phyloP scores from a whole-genome alignment of 1,139 yeast genomes.

The Spencermartinsiella ligniputridi region DNA sequence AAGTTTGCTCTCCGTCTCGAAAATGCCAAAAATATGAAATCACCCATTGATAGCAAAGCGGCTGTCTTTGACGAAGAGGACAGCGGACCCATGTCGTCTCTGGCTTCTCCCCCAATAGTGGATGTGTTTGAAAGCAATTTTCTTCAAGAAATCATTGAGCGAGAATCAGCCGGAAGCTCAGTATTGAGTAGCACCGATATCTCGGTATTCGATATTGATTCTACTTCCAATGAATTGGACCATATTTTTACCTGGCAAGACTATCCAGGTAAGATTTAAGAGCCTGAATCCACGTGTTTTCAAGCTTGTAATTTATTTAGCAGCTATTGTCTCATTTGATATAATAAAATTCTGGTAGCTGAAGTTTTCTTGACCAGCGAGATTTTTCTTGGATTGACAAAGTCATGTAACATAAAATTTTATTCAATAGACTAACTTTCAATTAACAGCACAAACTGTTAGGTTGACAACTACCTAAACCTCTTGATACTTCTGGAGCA shows the following conservation, averaged over 20 bases:
- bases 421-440: no score
- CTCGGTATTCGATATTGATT: constrained; percentile 2
- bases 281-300: no score
- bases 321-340: no score
- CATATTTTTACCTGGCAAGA: constrained; percentile 12
- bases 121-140: constrained; percentile 6
- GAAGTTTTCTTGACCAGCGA: no score
- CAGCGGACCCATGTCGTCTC: constrained; percentile 3
- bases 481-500: not conserved
- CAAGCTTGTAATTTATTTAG: no score
- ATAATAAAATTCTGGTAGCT: no score
- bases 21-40: constrained; percentile 6
- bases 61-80: constrained; percentile 9
- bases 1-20: constrained; percentile 9
- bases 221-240: constrained; percentile 8
- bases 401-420: no score
- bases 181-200: not conserved
- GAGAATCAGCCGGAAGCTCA: no score
- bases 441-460: no score
- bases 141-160: constrained; percentile 5
- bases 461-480: not conserved
- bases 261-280: constrained; percentile 9
- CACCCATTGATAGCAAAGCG: constrained; percentile 9
- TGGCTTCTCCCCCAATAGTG: constrained; percentile 13
- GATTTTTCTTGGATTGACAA: no score